Base-by-base conservation (phyloP, 257 asterid genomes). In the Solanum medicagineum region DNA sequence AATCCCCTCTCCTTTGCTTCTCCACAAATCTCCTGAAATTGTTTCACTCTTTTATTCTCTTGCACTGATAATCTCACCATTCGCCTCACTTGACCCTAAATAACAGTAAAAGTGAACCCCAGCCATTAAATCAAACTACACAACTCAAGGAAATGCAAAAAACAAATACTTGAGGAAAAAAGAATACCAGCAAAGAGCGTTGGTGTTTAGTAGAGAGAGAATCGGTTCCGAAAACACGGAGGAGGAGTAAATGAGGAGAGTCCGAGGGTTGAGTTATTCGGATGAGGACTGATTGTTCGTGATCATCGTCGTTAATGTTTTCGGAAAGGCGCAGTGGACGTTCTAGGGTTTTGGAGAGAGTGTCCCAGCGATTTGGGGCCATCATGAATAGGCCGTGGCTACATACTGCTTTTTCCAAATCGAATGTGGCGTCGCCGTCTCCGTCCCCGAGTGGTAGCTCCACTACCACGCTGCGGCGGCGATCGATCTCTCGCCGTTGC, bases 381-480 rank as follows among this genome's bases (percentile, higher is more conserved):
- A 93, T 95, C 98, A 95, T 95, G 90, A 95, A 95, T 10, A 95
- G 84, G 2, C 98, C 98, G 81, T 94, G 94, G 91, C 98, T 95
- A 87, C 98, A 95, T 8, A 95, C 95, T 22, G 94, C 93, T 88
- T 91, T 94, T 60, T 90, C 97, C 47, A 95, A 81, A 83, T 83
- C 83, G 87, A 93, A 94, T 22, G 90, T 81, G 32, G 85, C 73
- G 10, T 1, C 47, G 26, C 40, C 40, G 85, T 84, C 93, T 69
- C 91, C 40, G 70, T 26, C 42, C 14, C 0, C 89, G 10, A 95
- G 92, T 57, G 88, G 91, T 74, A 95, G 90, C 91, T 91, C 92
- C 90, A 92, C 87, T 85, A 88, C 32, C 81, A 87, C 91, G 85
- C 75, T 83, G 87, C 87, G 93, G 84, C 24, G 86, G 79, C 69